Conservation (phyloP, 2,329 filamentous ascomycete species). For the Exophiala aquamarina region DNA sequence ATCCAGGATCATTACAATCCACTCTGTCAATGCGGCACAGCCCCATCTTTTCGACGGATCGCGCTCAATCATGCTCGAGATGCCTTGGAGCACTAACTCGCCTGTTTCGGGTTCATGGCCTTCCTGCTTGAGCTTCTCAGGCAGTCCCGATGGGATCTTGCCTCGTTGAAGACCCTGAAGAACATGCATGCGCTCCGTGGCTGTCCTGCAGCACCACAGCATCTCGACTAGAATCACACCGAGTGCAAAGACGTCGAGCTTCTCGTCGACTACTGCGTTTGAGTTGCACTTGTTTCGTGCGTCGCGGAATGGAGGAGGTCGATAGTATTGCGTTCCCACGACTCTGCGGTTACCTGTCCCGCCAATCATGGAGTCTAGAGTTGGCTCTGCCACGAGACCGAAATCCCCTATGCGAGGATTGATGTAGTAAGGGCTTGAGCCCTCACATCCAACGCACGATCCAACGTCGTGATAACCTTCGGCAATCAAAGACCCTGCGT, state of each 20-base stretch:
- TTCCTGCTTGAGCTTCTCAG: slow-evolving; percentile 37
- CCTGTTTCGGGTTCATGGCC: slow-evolving; percentile 32
- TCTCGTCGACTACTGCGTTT: slow-evolving; percentile 42
- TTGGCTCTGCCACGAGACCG: slow-evolving; percentile 58
- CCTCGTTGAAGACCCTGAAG: slow-evolving; percentile 38
- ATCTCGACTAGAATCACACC: slow-evolving; percentile 57
- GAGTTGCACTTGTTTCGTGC: slow-evolving; percentile 8
- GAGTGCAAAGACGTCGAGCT: slow-evolving; percentile 45
- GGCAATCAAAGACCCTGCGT: slow-evolving; percentile 38
- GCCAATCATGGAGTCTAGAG: neutral
- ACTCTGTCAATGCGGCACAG: slow-evolving; percentile 36
- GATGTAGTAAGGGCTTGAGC: slow-evolving; percentile 41
- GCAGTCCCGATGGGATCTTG: slow-evolving; percentile 39
- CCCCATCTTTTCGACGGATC: slow-evolving; percentile 38
- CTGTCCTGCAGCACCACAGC: slow-evolving; percentile 54
- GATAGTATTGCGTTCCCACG: slow-evolving; percentile 64
- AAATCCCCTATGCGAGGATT: slow-evolving; percentile 68
- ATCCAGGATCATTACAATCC: too few relatives aligned
- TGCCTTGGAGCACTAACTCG: slow-evolving; percentile 37
- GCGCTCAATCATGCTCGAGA: slow-evolving; percentile 43
- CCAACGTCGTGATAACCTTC: slow-evolving; percentile 44
- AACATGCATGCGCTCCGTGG: slow-evolving; percentile 47
- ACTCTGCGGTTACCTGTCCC: slow-evolving; percentile 37
- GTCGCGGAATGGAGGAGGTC: slow-evolving; percentile 44
- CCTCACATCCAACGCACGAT: slow-evolving; percentile 20